Conservation (phyloP, 805 yeast species). For the Candida chilensis region DNA sequence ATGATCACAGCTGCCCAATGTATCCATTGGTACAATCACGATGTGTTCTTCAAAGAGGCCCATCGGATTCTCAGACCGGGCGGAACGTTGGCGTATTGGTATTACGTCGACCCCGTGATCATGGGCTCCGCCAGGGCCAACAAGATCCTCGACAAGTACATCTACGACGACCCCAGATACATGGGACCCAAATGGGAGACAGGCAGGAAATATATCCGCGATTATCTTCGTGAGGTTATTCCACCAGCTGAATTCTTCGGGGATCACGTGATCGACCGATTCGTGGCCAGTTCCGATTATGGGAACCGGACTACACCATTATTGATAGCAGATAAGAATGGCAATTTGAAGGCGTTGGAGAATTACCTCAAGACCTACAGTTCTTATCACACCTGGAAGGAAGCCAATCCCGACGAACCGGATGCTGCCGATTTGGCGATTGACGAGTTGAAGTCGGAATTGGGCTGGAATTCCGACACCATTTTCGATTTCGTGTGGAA, state of each 20-base stretch:
- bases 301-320: conserved; percentile 8
- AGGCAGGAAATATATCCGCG: conserved; percentile 51
- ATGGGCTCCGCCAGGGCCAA: conserved; percentile 14
- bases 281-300: conserved; percentile 10
- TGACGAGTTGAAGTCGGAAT: conserved; percentile 21
- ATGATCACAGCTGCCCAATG: conserved; percentile 32
- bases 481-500: conserved; percentile 35
- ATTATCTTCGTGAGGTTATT: conserved; percentile 29
- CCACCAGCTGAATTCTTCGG: conserved; percentile 31
- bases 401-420: conserved; percentile 18
- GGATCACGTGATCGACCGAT: no score
- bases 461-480: conserved; percentile 36
- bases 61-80: conserved; percentile 23
- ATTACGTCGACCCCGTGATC: conserved; percentile 28
- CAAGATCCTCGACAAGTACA: conserved; percentile 21
- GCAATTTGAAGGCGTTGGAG: conserved; percentile 35
- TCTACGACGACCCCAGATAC: conserved; percentile 28
- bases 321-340: conserved; percentile 20
- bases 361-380: conserved; percentile 65
- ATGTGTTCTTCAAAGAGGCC: conserved; percentile 21
- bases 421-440: conserved; percentile 23
- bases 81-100: conserved; percentile 34
- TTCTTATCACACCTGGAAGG: conserved; percentile 50
- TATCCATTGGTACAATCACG: conserved; percentile 30
- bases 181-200: conserved; percentile 83